Percentiles rank a stretch among this genome's conserved stretches.
Evolutionary conservation across 2,329 filamentous ascomycete species (phyloP).

Genomic region (Penicillium concentricum): DNA sequence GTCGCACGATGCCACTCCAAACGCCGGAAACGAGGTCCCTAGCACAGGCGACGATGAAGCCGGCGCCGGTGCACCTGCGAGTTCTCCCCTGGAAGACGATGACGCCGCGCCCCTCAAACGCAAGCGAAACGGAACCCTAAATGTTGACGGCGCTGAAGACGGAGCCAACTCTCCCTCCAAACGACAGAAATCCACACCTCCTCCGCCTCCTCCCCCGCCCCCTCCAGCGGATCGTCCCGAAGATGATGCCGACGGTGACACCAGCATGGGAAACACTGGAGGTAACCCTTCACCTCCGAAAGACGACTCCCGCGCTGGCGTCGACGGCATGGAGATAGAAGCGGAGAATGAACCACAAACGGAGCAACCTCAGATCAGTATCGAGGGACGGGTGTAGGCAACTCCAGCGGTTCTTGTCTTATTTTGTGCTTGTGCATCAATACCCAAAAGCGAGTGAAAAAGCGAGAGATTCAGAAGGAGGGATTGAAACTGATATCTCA

Average conservation of each 20-base stretch:
- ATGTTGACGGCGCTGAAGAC: slow-evolving; percentile 11
- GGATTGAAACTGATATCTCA: slow-evolving; percentile 1
- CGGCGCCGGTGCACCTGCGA: slow-evolving; percentile 40
- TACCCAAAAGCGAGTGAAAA: slow-evolving; percentile 10
- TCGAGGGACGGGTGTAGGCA: slow-evolving; percentile 25
- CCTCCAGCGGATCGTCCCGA: slow-evolving; percentile 24
- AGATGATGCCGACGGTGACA: slow-evolving; percentile 14
- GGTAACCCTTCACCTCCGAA: neutral
- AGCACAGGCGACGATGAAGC: slow-evolving; percentile 39
- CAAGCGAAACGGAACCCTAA: slow-evolving; percentile 17
- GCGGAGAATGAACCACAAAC: slow-evolving; percentile 8
- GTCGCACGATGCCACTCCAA: slow-evolving; percentile 30
- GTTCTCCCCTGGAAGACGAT: slow-evolving; percentile 47
- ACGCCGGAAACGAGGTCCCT: slow-evolving; percentile 9
- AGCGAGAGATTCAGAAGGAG: neutral
- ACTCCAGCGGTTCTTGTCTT: neutral
- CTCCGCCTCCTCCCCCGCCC: slow-evolving; percentile 38
- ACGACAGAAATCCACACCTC: slow-evolving; percentile 50
- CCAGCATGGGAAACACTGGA: slow-evolving; percentile 10
- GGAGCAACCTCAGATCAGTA: slow-evolving; percentile 21
- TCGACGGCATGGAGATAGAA: slow-evolving; percentile 1
- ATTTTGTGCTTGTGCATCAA: slow-evolving; percentile 3
- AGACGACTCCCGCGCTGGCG: neutral
- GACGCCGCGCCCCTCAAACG: slow-evolving; percentile 32
- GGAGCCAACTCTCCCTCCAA: slow-evolving; percentile 51